phyloP scores from a whole-genome alignment of 2,329 filamentous ascomycete genomes.

The Sphaerulina populicola region DNA sequence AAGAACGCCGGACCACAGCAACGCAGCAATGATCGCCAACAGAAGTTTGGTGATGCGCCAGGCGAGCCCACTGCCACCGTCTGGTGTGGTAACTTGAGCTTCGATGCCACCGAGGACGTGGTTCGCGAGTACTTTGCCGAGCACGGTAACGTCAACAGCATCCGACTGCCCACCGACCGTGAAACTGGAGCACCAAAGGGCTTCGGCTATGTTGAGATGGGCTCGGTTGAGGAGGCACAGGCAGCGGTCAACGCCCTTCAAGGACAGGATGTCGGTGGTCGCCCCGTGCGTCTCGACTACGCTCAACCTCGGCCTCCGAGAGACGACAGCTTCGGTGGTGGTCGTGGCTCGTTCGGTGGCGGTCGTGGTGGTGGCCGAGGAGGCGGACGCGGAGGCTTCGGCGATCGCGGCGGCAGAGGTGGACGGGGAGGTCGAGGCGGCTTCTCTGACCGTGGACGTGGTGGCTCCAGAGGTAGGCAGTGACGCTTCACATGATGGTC shows the following conservation, averaged over 20 bases:
- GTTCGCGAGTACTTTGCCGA: conserved; percentile 67
- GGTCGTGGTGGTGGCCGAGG: conserved; percentile 33
- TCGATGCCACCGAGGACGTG: conserved; percentile 68
- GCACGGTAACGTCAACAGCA: conserved; percentile 62
- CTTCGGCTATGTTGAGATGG: conserved; percentile 84
- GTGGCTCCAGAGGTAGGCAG: conserved; percentile 33
- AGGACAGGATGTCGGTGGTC: conserved; percentile 62
- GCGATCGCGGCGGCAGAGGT: conserved; percentile 46
- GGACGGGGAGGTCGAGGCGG: conserved; percentile 46
- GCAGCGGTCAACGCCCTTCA: conserved; percentile 61
- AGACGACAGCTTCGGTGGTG: conserved; percentile 28
- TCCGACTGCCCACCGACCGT: conserved; percentile 81
- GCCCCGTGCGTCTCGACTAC: conserved; percentile 75
- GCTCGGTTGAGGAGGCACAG: conserved; percentile 73
- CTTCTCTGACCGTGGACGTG: conserved; percentile 42
- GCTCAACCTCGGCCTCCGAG: conserved; percentile 55
- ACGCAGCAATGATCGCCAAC: conserved; percentile 50
- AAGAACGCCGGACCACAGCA: conserved; percentile 37
- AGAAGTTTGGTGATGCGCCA: conserved; percentile 65
- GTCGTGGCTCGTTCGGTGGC: conserved; percentile 35
- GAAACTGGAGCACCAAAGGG: conserved; percentile 81
- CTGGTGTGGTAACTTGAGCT: conserved; percentile 85
- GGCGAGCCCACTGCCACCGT: conserved; percentile 78
- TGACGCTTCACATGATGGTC: background rate
- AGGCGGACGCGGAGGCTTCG: conserved; percentile 36